A percentile compares a stretch with the other conserved stretches of the same genome.
Conservation (phyloP, 176 grass and related monocot species). For the Secale cereale region DNA sequence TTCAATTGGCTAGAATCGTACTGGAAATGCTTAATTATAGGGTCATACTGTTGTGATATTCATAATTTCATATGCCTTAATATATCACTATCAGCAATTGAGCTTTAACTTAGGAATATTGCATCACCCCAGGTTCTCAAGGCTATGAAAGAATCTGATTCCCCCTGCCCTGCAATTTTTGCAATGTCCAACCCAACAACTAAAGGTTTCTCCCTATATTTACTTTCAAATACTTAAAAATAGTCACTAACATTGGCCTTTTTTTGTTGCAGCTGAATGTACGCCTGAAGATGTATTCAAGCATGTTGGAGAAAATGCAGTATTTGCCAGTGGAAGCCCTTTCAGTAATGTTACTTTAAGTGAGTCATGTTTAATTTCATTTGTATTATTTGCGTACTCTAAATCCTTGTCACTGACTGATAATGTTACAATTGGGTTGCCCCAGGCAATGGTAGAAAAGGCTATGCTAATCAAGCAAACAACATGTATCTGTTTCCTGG, state of each 20-base stretch:
- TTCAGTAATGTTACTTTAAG: conserved; percentile 83
- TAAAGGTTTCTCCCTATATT: conserved; percentile 49
- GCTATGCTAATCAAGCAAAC: conserved; percentile 94
- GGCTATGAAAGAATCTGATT: conserved; percentile 95
- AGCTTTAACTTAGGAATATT: conserved; percentile 26
- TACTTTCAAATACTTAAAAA: conserved; percentile 4
- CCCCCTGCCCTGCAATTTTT: conserved; percentile 81
- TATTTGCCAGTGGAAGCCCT: conserved; percentile 97
- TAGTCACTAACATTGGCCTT: conserved; percentile 31
- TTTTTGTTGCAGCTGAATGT: conserved; percentile 71
- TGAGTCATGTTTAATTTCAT: conserved; percentile 31
- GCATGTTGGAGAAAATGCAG: conserved; percentile 75
- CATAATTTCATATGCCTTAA: not conserved
- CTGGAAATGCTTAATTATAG: not conserved
- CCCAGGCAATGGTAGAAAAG: conserved; percentile 64
- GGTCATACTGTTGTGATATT: not conserved
- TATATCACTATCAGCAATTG: conserved; percentile 5
- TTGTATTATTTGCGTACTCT: not conserved
- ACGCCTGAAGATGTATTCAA: conserved; percentile 93
- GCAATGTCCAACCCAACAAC: conserved; percentile 97
- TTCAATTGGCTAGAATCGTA: not conserved
- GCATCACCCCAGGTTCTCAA: conserved; percentile 66
- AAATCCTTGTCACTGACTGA: not conserved
- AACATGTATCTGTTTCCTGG: conserved; percentile 99
- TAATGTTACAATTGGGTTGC: conserved; percentile 18